Evolutionary conservation across 2,329 filamentous ascomycete species (phyloP).

Genomic region (Stagonosporopsis tanaceti): DNA sequence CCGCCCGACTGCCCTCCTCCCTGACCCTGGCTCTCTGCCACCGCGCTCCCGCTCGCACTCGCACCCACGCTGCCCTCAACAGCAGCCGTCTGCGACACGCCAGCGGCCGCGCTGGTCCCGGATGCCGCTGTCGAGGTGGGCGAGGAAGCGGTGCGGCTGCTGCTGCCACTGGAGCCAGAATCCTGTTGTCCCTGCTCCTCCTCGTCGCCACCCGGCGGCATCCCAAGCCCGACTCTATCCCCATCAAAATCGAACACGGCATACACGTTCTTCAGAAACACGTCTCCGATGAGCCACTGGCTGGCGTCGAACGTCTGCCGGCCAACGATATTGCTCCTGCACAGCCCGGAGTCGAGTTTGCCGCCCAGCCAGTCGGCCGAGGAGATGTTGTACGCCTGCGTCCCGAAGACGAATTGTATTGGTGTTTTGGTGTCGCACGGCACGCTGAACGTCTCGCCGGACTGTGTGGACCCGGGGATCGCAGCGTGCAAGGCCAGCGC

Average conservation of each 20-base stretch:
- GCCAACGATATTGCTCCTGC: slow-evolving; percentile 77
- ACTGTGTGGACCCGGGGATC: slow-evolving; percentile 67
- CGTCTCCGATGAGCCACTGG: slow-evolving; percentile 83
- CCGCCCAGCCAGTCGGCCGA: slow-evolving; percentile 75
- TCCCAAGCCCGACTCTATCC: slow-evolving; percentile 64
- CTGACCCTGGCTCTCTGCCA: slow-evolving; percentile 11
- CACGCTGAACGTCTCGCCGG: slow-evolving; percentile 71
- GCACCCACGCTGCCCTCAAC: slow-evolving; percentile 7
- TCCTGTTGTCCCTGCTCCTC: background rate
- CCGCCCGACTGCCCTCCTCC: slow-evolving; percentile 9
- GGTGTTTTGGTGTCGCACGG: slow-evolving; percentile 73
- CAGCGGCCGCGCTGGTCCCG: background rate
- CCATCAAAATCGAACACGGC: slow-evolving; percentile 81
- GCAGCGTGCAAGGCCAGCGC: slow-evolving; percentile 72
- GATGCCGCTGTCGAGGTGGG: background rate
- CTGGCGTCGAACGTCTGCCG: slow-evolving; percentile 68
- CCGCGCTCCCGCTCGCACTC: slow-evolving; percentile 5
- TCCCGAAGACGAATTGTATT: slow-evolving; percentile 73
- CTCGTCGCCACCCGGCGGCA: slow-evolving; percentile 25
- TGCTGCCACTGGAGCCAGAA: slow-evolving; percentile 11
- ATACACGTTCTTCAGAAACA: slow-evolving; percentile 91
- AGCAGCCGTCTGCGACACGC: slow-evolving; percentile 5
- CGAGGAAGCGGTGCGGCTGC: background rate
- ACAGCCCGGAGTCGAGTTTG: slow-evolving; percentile 47
- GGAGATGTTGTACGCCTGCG: slow-evolving; percentile 70